Percentiles rank a stretch among this genome's conserved stretches.
Conservation (phyloP, 108 stramenopile genomes). For the Cyclotella choctawhatcheeana region DNA sequence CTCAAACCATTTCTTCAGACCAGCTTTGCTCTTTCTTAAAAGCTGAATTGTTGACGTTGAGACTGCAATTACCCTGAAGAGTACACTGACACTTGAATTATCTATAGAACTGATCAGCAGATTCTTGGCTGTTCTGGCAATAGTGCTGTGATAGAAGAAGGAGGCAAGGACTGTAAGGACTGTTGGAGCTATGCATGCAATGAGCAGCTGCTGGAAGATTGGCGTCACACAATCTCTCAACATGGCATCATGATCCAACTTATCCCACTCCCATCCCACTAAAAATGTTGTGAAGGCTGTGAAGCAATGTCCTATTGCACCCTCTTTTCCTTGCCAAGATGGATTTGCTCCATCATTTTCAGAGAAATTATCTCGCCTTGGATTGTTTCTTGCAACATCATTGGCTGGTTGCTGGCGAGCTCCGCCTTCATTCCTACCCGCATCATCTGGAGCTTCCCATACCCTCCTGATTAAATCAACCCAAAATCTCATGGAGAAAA, state of each 20-base stretch:
- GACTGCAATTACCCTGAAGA: constrained; percentile 52
- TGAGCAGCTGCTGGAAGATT: constrained; percentile 48
- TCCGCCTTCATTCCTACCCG: constrained; percentile 28
- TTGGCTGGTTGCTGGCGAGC: constrained; percentile 18
- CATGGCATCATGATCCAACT: constrained; percentile 60
- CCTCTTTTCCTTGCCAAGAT: constrained; percentile 52
- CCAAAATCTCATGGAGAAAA: constrained; percentile 77
- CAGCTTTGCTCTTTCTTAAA: constrained; percentile 20
- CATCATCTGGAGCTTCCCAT: constrained; percentile 57
- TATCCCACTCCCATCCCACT: constrained; percentile 77
- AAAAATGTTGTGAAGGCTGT: constrained; percentile 46
- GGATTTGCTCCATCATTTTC: constrained; percentile 4
- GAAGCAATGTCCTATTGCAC: constrained; percentile 59
- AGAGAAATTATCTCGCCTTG: background rate
- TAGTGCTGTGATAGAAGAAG: constrained; percentile 21
- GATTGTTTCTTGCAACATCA: constrained; percentile 16
- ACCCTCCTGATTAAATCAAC: constrained; percentile 43
- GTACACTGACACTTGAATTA: constrained; percentile 15
- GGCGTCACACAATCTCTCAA: constrained; percentile 68
- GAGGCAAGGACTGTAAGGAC: constrained; percentile 7
- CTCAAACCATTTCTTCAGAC: constrained; percentile 65
- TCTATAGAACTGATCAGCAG: background rate
- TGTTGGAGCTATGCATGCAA: constrained; percentile 54
- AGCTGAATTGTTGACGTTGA: constrained; percentile 52
- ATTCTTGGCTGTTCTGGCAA: background rate